Evolutionary conservation across 768 basidiomycete genomes (phyloP), one percentile per base, ranked within the genome.

Genomic region (Hypholoma fasciculare): DNA sequence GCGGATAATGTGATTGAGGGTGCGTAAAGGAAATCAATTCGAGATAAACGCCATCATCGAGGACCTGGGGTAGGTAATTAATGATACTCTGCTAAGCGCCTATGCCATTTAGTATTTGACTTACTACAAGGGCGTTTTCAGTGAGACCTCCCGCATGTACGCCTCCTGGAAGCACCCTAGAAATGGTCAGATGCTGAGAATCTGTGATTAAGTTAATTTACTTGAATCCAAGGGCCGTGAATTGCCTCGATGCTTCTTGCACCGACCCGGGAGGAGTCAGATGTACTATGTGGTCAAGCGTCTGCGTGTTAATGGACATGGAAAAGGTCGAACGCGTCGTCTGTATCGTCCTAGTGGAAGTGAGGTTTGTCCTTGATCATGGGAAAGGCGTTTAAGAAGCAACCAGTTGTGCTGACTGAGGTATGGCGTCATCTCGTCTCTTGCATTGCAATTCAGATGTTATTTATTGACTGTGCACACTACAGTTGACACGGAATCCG

Each of bases 11-110:
- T 0, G 80, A 77, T 9, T 71, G 68, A 1, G 84, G 80, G 53
- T 84, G 78, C 1, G 78, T 82, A 73, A 90, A 91, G 16, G 82
- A 78, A 63, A 91, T 82, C 34, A 91, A 79, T 65, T 91, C 89
- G 47, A 91, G 74, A 67, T 90, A 91, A 14, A 74, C 74, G 13
- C 82, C 82, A 57, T 88, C 87, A 27, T 69, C 68, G 20, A 89
- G 69, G 43, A 86, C 67, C 84, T 86, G n/a, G 27, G n/a, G 43
- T 57, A 27, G 43, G 19, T 1, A 12, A 34, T 20, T 16, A 23
- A 20, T 44, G 13, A 36, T 17, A 37, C 38, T 52, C 26, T 39
- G 43, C 17, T 26, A 26, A 23, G 23, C 23, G 23, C 23, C 4
- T 42, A 46, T 12, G 52, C 46, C 16, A 40, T n/a, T 46, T n/a